These are phyloP conservation scores for Xylaria sp. DNA, from an alignment of 495 filamentous ascomycete species.

Conservation along the genomic window DNA sequence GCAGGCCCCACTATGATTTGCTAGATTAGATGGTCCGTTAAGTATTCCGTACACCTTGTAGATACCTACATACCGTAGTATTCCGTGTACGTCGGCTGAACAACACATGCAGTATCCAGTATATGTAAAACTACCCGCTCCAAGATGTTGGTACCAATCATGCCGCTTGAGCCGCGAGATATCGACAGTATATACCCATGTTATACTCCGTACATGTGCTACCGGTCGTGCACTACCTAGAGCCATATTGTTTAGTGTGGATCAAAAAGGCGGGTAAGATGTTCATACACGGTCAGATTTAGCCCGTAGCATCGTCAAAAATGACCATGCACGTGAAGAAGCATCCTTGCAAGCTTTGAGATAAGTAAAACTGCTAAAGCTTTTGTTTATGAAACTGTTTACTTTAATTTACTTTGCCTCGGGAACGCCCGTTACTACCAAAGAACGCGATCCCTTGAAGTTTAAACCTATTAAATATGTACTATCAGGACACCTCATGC, in stretches of 20 bases:
- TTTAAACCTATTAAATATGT: background rate
- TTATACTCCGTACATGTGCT: background rate
- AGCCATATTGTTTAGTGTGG: background rate
- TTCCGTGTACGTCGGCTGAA: constrained; percentile 18
- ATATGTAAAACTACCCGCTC: background rate
- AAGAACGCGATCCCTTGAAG: background rate
- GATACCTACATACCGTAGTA: background rate
- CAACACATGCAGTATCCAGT: constrained; percentile 11
- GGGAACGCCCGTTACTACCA: background rate
- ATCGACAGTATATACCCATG: background rate
- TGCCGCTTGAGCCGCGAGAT: background rate
- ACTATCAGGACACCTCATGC: background rate
- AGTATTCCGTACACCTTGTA: too few species aligned
- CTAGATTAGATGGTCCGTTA: background rate
- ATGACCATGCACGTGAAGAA: background rate
- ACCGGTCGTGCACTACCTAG: background rate
- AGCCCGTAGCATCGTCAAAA: background rate
- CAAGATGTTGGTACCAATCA: constrained; percentile 3
- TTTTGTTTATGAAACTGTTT: background rate
- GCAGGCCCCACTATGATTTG: background rate
- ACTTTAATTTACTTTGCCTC: background rate
- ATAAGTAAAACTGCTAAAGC: background rate
- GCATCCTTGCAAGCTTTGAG: too few species aligned
- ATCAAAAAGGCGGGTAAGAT: background rate
- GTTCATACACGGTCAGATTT: background rate